Evolutionary conservation across 768 basidiomycete genomes (phyloP), one percentile per base, ranked within the genome.

Genomic region (Pulveroboletus ravenelii): DNA sequence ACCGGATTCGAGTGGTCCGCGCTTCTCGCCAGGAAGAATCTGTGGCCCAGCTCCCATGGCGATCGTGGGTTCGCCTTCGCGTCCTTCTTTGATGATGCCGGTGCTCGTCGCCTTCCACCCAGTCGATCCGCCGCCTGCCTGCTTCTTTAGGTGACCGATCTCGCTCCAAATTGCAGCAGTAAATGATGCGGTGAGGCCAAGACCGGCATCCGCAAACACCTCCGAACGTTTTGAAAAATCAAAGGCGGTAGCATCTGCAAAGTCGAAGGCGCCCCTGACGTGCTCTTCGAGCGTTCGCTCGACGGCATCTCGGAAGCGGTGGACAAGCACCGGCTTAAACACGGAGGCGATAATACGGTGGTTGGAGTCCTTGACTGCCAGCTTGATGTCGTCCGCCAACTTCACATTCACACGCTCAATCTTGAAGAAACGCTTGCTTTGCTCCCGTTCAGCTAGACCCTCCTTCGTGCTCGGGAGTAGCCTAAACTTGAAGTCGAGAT

Each of bases 41-140:
- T 89, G 87, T 32, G 87, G 87, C 65, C 85, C 85, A 6, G 78
- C 82, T 2, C 87, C 87, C 70, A 88, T 68, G 0, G 85, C 87
- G 42, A 89, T 77, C 43, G 61, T 61, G 14, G 62, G 69, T 35
- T 66, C 63, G 3, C 60, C 65, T 14, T 53, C 51, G 0, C 55
- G 52, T 34, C 78, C 78, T 58, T 82, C 77, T 38, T 80, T 74
- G 43, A 88, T 69, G 7, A 88, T 52, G 0, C 87, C 87, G 0
- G 81, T 82, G 0, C 86, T 78, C 0, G 86, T 87, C 3, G 79
- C 78, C 23, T 61, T 68, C 75, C 77, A 77, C 20, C 20, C 20
- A 4, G 20, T 23, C 20, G 4, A 23, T 23, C 2, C 20, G 20
- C 20, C 20, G 20, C 20, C 20, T 23, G 20, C 20, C 20, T 23